A percentile compares a stretch with the other conserved stretches of the same genome.
Evolutionary conservation across 192 early-diverging fungal species (phyloP).

Genomic region (Linnemannia hyalina): DNA sequence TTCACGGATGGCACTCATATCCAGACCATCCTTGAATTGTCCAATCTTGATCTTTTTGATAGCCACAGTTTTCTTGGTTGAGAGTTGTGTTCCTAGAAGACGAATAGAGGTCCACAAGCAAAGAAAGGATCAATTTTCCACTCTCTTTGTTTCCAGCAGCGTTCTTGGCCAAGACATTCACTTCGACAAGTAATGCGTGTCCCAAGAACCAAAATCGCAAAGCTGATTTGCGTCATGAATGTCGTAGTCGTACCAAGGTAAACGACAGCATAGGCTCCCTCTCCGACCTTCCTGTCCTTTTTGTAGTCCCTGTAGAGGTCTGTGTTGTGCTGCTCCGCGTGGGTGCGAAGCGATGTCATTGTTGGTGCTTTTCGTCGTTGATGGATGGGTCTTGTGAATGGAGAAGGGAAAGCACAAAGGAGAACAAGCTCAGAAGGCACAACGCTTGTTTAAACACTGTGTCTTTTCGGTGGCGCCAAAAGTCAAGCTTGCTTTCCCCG

Average conservation of each 20-base stretch:
- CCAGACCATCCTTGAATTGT: conserved; percentile 94
- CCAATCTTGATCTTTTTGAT: conserved; percentile 99
- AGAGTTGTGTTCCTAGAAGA: conserved; percentile 62
- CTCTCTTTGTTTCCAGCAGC: not conserved
- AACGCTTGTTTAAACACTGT: not conserved
- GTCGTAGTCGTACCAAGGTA: conserved; percentile 74
- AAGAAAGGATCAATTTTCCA: not conserved
- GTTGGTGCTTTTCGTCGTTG: not conserved
- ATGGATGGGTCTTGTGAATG: not conserved
- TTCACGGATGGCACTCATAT: conserved; percentile 96
- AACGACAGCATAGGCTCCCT: conserved; percentile 97
- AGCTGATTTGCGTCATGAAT: not conserved
- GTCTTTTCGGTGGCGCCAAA: not conserved
- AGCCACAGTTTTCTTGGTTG: conserved; percentile 83
- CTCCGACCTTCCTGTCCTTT: conserved; percentile 93
- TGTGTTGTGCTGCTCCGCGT: conserved; percentile 75
- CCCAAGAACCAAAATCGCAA: not conserved
- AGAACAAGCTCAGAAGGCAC: not conserved
- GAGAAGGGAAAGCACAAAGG: not conserved
- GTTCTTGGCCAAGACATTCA: not conserved
- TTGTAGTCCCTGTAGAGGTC: conserved; percentile 79
- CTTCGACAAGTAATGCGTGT: not conserved
- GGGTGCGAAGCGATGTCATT: conserved; percentile 32
- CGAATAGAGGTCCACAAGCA: not conserved
- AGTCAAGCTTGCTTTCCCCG: not conserved